Conservation (phyloP, 2,329 filamentous ascomycete genomes). For the Calonectria pseudoreteaudii region DNA sequence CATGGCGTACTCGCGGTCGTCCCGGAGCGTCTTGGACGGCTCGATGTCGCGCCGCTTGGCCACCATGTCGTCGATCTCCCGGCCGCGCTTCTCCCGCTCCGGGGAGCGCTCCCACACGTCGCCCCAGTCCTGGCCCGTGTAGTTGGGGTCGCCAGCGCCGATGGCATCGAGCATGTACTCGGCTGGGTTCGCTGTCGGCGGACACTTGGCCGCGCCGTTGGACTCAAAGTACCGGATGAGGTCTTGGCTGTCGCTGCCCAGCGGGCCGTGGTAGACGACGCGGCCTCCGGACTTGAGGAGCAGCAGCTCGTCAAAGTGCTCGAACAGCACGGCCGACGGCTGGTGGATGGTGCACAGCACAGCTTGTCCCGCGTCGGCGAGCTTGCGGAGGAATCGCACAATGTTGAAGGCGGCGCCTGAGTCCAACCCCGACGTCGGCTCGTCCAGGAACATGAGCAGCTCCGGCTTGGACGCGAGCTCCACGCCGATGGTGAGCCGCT, state of each 20-base stretch:
- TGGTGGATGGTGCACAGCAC: conserved; percentile 73
- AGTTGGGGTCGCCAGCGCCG: conserved; percentile 72
- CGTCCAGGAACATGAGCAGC: conserved; percentile 74
- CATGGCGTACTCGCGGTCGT: conserved; percentile 73
- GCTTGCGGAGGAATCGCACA: conserved; percentile 69
- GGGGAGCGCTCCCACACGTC: conserved; percentile 69
- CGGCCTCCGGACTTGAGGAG: conserved; percentile 66
- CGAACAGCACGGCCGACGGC: conserved; percentile 66
- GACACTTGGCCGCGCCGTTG: conserved; percentile 61
- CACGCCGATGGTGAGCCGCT: conserved; percentile 67
- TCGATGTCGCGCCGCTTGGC: conserved; percentile 54
- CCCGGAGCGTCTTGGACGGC: conserved; percentile 53
- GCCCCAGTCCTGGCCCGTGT: conserved; percentile 71
- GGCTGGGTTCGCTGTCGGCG: conserved; percentile 62
- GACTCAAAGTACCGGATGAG: conserved; percentile 65
- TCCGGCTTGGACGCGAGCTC: conserved; percentile 69
- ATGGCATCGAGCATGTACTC: conserved; percentile 69
- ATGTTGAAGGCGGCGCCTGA: conserved; percentile 71
- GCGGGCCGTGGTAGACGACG: conserved; percentile 65
- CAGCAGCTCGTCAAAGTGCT: conserved; percentile 67
- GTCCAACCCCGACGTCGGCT: conserved; percentile 70
- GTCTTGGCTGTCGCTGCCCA: conserved; percentile 60
- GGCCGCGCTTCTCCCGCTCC: conserved; percentile 57
- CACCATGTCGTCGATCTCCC: conserved; percentile 66
- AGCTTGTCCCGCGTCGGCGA: conserved; percentile 70